These are phyloP conservation scores for Vitrella brassicaformis DNA, from an alignment of 73 alveolate species.

Conservation along the genomic window DNA sequence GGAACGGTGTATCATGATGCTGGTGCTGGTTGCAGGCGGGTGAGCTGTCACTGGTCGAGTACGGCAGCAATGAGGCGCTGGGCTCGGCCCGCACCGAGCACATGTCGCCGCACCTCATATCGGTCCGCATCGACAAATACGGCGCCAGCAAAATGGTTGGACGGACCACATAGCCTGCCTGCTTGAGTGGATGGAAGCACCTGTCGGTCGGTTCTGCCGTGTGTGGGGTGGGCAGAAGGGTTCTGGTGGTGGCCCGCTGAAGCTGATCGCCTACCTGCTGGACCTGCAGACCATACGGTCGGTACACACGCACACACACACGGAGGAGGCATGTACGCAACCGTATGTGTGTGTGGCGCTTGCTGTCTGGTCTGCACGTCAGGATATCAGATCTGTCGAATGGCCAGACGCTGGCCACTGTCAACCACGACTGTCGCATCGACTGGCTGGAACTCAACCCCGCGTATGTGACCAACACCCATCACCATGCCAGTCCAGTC, in stretches of 20 bases:
- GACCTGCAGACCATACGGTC: constrained; percentile 94
- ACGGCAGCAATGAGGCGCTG: constrained; percentile 89
- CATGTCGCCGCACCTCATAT: constrained; percentile 91
- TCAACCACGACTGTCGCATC: constrained; percentile 93
- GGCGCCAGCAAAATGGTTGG: no score
- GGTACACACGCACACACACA: constrained; percentile 14
- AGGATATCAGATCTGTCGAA: background rate
- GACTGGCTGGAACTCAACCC: constrained; percentile 91
- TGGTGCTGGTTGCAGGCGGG: constrained; percentile 48
- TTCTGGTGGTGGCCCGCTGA: no score
- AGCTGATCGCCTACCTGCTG: constrained; percentile 92
- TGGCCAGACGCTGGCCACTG: constrained; percentile 78
- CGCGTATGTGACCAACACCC: background rate
- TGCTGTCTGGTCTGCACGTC: background rate
- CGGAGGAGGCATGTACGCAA: background rate
- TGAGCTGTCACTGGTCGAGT: constrained; percentile 94
- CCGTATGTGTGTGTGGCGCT: background rate
- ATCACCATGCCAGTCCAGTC: no score
- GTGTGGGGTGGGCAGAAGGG: no score
- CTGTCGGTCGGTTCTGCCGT: no score
- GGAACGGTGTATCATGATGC: background rate
- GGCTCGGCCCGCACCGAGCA: constrained; percentile 94
- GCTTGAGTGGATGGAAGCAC: no score
- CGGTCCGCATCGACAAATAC: constrained; percentile 86
- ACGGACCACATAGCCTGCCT: no score